phyloP scores from a whole-genome alignment of 2,329 filamentous ascomycete species.

The Huntiella savannae region DNA sequence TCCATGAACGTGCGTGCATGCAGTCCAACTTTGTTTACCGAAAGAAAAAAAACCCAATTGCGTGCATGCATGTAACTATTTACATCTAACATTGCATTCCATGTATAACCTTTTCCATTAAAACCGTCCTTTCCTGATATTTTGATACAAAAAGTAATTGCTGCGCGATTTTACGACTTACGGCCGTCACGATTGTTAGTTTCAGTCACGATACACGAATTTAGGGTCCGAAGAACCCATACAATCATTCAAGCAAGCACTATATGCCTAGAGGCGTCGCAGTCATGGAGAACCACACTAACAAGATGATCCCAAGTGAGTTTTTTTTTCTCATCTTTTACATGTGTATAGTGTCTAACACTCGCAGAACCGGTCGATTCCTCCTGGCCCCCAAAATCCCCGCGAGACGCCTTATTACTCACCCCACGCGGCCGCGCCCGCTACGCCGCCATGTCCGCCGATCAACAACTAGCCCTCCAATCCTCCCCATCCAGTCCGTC shows the following conservation, averaged over 20 bases:
- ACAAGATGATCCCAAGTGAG: slow-evolving; percentile 11
- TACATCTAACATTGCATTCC: too few relatives aligned
- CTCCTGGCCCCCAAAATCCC: slow-evolving; percentile 47
- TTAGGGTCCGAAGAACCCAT: too few relatives aligned
- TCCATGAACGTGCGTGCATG: background rate
- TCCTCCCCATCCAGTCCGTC: slow-evolving; percentile 51
- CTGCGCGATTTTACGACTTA: too few relatives aligned
- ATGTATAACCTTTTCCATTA: too few relatives aligned
- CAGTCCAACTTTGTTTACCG: slow-evolving; percentile 9
- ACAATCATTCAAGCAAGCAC: too few relatives aligned
- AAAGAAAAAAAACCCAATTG: background rate
- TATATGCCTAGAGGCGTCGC: slow-evolving; percentile 8
- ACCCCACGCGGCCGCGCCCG: slow-evolving; percentile 65
- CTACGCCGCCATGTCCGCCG: slow-evolving; percentile 23
- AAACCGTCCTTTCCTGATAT: too few relatives aligned
- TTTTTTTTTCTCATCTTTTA: slow-evolving; percentile 13
- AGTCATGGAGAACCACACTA: slow-evolving; percentile 9
- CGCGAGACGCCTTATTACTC: slow-evolving; percentile 42
- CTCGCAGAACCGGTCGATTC: slow-evolving; percentile 18
- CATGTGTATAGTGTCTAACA: slow-evolving; percentile 14
- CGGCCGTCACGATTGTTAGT: too few relatives aligned
- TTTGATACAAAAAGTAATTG: too few relatives aligned
- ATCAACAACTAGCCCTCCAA: slow-evolving; percentile 33
- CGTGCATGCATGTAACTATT: too few relatives aligned
- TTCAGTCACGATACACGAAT: too few relatives aligned